Evolutionary conservation across 2,329 filamentous ascomycete species (phyloP).

Genomic region (Calonectria hawksworthii): DNA sequence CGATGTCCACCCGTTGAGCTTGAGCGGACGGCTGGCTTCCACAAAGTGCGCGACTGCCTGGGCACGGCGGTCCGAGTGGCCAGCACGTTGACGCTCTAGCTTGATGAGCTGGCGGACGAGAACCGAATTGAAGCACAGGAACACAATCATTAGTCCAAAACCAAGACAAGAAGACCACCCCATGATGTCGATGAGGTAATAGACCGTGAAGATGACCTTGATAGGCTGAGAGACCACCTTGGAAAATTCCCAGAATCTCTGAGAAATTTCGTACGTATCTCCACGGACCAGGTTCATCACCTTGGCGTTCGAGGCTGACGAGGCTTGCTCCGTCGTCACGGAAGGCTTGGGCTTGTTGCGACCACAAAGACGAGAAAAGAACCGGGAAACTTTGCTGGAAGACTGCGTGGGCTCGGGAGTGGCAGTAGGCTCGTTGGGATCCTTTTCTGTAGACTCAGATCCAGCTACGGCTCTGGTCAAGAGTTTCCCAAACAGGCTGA

Average conservation of each 20-base stretch:
- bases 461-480: conserved; percentile 55
- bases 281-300: conserved; percentile 89
- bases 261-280: conserved; percentile 86
- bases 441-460: conserved; percentile 55
- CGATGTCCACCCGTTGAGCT: conserved; percentile 57
- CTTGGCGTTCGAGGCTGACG: conserved; percentile 86
- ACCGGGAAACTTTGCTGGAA: conserved; percentile 20
- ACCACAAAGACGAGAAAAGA: conserved; percentile 39
- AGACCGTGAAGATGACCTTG: conserved; percentile 77
- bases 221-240: conserved; percentile 82
- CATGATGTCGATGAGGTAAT: conserved; percentile 78
- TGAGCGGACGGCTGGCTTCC: conserved; percentile 81
- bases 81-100: conserved; percentile 79
- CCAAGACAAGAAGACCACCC: conserved; percentile 85
- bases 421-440: conserved; percentile 31
- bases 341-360: conserved; percentile 32
- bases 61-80: conserved; percentile 81
- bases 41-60: conserved; percentile 89
- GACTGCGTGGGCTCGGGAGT: background rate
- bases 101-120: conserved; percentile 76
- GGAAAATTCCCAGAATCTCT: conserved; percentile 90
- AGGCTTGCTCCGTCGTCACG: conserved; percentile 46
- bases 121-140: conserved; percentile 77
- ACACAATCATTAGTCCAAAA: conserved; percentile 76
- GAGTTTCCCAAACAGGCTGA: conserved; percentile 54